A percentile compares a stretch with the other conserved stretches of the same genome.
Conservation (phyloP, 495 filamentous ascomycete species). For the Copromyces sp. region DNA sequence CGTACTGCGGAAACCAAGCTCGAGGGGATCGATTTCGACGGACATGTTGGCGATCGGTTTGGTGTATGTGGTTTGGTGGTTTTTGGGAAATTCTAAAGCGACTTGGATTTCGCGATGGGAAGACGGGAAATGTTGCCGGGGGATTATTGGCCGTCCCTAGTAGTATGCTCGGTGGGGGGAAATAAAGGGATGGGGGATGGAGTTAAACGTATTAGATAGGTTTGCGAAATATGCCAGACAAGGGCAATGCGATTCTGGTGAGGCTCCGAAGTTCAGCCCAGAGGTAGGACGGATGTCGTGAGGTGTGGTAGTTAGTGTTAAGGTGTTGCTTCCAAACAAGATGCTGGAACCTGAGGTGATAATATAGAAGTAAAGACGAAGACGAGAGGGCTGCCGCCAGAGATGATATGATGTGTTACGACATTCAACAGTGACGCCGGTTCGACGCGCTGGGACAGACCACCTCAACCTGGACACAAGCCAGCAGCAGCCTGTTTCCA, state of each 20-base stretch:
- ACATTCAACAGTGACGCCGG: not conserved
- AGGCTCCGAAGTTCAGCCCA: not conserved
- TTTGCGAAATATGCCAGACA: not conserved
- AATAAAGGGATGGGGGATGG: not conserved
- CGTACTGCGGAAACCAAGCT: constrained; percentile 90
- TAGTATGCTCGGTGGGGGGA: not conserved
- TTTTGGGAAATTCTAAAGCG: not conserved
- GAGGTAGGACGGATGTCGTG: not conserved
- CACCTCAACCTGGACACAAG: not conserved
- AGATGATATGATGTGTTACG: not conserved
- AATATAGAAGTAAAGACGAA: not conserved
- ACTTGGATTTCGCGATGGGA: not conserved
- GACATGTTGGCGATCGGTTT: constrained; percentile 55
- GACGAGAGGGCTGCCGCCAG: not conserved
- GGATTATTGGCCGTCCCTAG: not conserved
- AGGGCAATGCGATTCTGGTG: not conserved
- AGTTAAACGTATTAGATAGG: not conserved
- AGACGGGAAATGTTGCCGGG: not conserved
- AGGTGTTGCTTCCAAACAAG: not conserved
- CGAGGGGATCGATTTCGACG: constrained; percentile 79
- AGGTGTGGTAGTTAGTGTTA: not conserved
- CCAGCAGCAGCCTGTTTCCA: not conserved
- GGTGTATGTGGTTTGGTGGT: not conserved
- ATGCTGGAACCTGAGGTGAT: not conserved
- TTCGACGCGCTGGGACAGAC: not conserved